Evolutionary conservation across 495 filamentous ascomycete genomes (phyloP).

Genomic region (Lindgomyces ingoldianus): DNA sequence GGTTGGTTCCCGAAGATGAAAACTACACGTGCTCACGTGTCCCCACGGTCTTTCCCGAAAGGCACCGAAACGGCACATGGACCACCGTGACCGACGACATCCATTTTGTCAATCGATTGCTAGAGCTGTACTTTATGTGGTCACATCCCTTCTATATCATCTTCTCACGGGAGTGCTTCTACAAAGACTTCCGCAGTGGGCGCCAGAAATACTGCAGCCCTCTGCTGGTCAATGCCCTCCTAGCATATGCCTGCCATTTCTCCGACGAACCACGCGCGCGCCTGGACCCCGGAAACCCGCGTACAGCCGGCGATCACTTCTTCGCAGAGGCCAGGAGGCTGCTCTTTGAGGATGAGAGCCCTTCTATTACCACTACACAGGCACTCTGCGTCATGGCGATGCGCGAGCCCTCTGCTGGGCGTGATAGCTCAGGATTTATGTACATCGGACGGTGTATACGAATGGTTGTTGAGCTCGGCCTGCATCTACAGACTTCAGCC

Average conservation of each 20-base stretch:
- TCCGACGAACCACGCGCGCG: conserved; percentile 65
- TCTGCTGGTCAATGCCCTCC: conserved; percentile 72
- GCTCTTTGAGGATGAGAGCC: conserved; percentile 60
- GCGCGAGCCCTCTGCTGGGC: conserved; percentile 40
- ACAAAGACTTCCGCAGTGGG: conserved; percentile 61
- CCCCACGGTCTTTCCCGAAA: background rate
- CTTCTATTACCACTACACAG: conserved; percentile 71
- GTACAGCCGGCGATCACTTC: conserved; percentile 71
- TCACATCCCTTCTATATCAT: conserved; percentile 74
- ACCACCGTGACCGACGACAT: conserved; percentile 61
- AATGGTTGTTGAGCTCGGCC: conserved; percentile 66
- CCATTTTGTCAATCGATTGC: conserved; percentile 61
- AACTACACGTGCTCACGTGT: conserved; percentile 29
- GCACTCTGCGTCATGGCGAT: conserved; percentile 70
- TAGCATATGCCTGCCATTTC: conserved; percentile 73
- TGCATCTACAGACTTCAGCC: conserved; percentile 52
- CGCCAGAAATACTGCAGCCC: conserved; percentile 66
- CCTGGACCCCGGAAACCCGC: conserved; percentile 59
- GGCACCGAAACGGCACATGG: conserved; percentile 49
- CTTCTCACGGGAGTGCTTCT: conserved; percentile 71
- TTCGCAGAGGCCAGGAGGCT: conserved; percentile 66
- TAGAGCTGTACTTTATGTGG: conserved; percentile 79
- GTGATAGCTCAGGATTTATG: conserved; percentile 66
- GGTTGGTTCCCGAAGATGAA: conserved; percentile 38
- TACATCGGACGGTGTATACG: conserved; percentile 67